Percentiles rank a stretch among this genome's conserved stretches.
Evolutionary conservation across 495 filamentous ascomycete species (phyloP).

Genomic region (Xylaria sp.): DNA sequence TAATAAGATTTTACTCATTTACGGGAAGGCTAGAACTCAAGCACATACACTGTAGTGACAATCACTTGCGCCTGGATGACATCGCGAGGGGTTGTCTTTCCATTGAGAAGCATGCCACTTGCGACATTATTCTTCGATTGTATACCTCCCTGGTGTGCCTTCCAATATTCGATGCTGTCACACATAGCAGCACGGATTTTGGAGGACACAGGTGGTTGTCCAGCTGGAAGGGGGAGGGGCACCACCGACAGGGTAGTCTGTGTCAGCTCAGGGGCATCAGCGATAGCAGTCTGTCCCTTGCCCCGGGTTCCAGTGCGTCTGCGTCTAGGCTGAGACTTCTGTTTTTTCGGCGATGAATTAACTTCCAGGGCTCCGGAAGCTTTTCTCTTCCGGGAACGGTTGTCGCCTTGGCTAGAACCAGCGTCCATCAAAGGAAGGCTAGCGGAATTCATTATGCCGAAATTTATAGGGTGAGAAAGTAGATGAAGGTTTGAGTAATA

Average conservation of each 20-base stretch:
- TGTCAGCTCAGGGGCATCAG: background rate
- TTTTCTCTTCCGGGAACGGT: background rate
- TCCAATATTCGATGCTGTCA: constrained; percentile 73
- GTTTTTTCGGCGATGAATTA: background rate
- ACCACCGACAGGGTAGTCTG: background rate
- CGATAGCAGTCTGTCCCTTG: background rate
- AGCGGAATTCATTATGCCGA: background rate
- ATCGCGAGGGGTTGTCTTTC: constrained; percentile 60
- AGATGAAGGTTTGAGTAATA: background rate
- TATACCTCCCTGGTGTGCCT: constrained; percentile 64
- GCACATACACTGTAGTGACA: constrained; percentile 69
- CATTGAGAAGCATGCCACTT: constrained; percentile 69
- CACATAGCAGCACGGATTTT: constrained; percentile 67
- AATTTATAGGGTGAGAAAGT: background rate
- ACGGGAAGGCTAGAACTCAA: background rate
- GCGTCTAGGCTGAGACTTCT: background rate
- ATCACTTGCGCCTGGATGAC: constrained; percentile 69
- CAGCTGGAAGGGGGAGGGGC: background rate
- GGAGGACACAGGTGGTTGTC: constrained; percentile 60
- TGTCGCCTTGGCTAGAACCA: background rate
- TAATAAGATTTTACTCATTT: background rate
- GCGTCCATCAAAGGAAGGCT: background rate
- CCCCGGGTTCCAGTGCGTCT: background rate
- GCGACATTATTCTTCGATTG: constrained; percentile 57
- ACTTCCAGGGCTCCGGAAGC: background rate